Evolutionary conservation across 441 rosid species (phyloP).

Genomic region (California macrophylla): DNA sequence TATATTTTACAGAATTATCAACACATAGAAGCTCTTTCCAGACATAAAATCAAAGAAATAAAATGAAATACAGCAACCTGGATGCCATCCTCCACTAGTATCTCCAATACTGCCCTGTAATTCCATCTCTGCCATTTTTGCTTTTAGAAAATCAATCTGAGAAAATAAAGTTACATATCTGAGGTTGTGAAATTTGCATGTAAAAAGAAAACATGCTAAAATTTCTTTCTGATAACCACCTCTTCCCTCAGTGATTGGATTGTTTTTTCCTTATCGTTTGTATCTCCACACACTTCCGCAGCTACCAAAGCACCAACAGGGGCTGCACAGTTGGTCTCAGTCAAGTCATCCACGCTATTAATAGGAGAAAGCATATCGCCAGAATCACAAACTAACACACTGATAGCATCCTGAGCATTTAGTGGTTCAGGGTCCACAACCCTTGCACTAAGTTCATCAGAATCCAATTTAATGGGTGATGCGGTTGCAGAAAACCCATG

Average conservation of each 20-base stretch:
- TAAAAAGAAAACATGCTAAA: not conserved
- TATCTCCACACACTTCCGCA: not conserved
- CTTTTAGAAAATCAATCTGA: constrained; percentile 7
- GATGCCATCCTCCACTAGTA: constrained; percentile 3
- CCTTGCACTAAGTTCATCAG: not conserved
- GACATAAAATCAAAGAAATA: not conserved
- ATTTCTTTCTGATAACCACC: not conserved
- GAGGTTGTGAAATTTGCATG: not conserved
- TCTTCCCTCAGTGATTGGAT: constrained; percentile 2
- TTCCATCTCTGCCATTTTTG: constrained; percentile 8
- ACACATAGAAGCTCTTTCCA: not conserved
- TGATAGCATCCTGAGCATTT: constrained; percentile 4
- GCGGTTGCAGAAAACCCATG: constrained; percentile 1
- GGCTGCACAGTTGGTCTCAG: not conserved
- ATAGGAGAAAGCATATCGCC: not conserved
- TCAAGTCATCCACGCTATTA: not conserved
- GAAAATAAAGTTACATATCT: not conserved
- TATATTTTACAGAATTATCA: not conserved
- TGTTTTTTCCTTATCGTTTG: not conserved
- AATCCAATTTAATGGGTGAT: not conserved
- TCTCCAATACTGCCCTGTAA: not conserved
- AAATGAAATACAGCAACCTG: constrained; percentile 2
- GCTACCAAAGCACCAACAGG: constrained; percentile 2
- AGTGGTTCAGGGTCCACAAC: not conserved
- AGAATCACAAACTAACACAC: not conserved